These are phyloP conservation scores for Trypanosoma congolense DNA, from an alignment of 208 protist species.

Conservation along the genomic window DNA sequence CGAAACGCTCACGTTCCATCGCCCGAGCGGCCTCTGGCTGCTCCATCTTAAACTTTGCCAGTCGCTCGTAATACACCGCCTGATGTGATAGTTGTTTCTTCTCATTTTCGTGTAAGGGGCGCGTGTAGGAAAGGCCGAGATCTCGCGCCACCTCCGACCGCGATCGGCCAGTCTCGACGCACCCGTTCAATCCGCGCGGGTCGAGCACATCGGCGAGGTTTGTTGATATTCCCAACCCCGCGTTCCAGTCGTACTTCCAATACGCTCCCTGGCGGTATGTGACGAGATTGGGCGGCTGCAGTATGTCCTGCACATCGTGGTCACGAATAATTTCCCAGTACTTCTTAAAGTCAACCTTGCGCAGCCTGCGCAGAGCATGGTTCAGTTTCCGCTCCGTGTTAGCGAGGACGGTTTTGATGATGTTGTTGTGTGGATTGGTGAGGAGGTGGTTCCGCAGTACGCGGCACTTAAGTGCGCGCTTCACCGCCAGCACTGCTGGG, in stretches of 20 bases:
- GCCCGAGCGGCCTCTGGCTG: slow-evolving; percentile 83
- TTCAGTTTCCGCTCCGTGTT: slow-evolving; percentile 78
- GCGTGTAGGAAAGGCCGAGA: slow-evolving; percentile 84
- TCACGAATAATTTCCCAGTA: slow-evolving; percentile 92
- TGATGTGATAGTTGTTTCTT: slow-evolving; percentile 87
- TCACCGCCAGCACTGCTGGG: slow-evolving; percentile 79
- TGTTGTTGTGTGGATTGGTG: slow-evolving; percentile 90
- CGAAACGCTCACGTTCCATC: slow-evolving; percentile 79
- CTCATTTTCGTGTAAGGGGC: slow-evolving; percentile 85
- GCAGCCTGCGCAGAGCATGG: slow-evolving; percentile 71
- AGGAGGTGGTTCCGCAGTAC: slow-evolving; percentile 85
- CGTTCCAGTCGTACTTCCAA: slow-evolving; percentile 90
- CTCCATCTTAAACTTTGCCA: slow-evolving; percentile 89
- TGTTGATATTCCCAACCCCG: slow-evolving; percentile 81
- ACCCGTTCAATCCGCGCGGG: slow-evolving; percentile 84
- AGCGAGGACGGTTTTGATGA: slow-evolving; percentile 77
- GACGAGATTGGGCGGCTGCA: slow-evolving; percentile 84
- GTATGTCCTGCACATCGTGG: slow-evolving; percentile 87
- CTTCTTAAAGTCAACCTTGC: slow-evolving; percentile 85
- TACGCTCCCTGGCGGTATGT: slow-evolving; percentile 83
- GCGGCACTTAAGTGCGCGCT: slow-evolving; percentile 80
- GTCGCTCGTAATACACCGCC: slow-evolving; percentile 84
- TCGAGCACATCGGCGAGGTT: slow-evolving; percentile 82
- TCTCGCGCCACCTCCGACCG: slow-evolving; percentile 87
- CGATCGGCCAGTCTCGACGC: slow-evolving; percentile 88